Base-by-base conservation (phyloP, 2,329 filamentous ascomycete species). In the Daldinia sp. region DNA sequence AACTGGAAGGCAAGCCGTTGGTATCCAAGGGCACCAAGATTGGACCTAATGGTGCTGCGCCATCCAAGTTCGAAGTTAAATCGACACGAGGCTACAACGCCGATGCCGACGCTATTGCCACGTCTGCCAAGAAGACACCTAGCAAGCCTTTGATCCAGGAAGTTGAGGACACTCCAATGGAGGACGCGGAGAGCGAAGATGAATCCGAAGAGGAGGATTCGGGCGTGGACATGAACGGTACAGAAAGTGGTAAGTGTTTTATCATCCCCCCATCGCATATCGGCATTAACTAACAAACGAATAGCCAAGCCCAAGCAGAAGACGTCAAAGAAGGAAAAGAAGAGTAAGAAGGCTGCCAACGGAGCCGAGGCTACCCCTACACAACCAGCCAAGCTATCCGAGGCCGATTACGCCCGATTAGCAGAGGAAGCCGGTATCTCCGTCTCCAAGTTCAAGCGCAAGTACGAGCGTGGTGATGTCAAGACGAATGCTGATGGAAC, bases 41-140 rank as follows among this genome's bases (percentile, higher is more conserved):
- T 68, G 91, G 85, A 25, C 92, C 92, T 56, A 90, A 91, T 71
- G 91, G 91, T 63, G 79, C 81, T 39, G 80, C 84, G 27, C 86
- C 89, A 59, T 87, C 89, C 72, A 96, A 96, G 80, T 96, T 92
- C 85, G 91, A 94, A 67, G 84, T 99, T 74, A 96, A 96, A 81
- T 93, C 97, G 78, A 91, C 91, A 9, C 87, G 92, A 75, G 95
- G 94, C 79, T 99, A 99, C 85, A 98, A 98, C 78, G 85, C 87
- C 49, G 94, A 98, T 75, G 95, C 93, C 55, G 95, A 99, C 78
- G 94, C 93, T 67, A 81, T 97, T 51, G 83, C 82, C 11, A 80
- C 80, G 25, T 74, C 76, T 37, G 71, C 78, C 23, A 74, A 75
- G 48, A 75, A 75, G 63, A 74, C 72, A 19, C 67, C 72, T 9